Percentiles rank a stretch among this genome's conserved stretches.
These are phyloP conservation scores for Omphalea diandra DNA, from an alignment of 441 rosid species.

Conservation along the genomic window DNA sequence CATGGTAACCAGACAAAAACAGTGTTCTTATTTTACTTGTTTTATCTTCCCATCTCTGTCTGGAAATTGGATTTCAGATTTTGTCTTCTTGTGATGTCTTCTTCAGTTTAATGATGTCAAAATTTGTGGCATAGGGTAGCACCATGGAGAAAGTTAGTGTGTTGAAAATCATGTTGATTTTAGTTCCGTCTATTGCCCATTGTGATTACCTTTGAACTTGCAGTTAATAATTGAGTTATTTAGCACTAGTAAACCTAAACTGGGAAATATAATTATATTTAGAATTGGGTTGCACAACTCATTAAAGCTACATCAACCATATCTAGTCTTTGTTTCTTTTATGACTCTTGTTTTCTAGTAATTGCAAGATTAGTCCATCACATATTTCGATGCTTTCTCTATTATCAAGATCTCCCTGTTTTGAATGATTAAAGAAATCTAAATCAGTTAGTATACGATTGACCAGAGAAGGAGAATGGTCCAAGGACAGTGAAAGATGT, in stretches of 20 bases:
- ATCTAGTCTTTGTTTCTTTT: neutral
- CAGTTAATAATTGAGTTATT: no score
- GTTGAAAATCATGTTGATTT: neutral
- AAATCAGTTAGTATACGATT: conserved; percentile 15
- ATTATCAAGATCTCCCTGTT: neutral
- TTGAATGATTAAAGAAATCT: neutral
- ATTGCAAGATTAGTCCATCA: neutral
- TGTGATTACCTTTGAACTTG: no score
- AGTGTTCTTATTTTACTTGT: neutral
- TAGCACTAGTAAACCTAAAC: neutral
- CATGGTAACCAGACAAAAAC: neutral
- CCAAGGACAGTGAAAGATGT: conserved; percentile 90
- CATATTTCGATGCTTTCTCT: conserved; percentile 5
- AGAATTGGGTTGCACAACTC: neutral
- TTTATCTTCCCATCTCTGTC: neutral
- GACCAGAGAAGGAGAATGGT: conserved; percentile 77
- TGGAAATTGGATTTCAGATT: neutral
- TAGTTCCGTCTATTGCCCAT: no score
- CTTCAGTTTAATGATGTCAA: conserved; percentile 1
- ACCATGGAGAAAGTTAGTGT: conserved; percentile 1
- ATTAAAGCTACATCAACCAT: neutral
- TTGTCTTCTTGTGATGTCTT: neutral
- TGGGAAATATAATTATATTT: neutral
- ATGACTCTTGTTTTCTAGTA: neutral
- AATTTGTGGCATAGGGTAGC: neutral